These are phyloP conservation scores for Dipteronia dyeriana DNA, from an alignment of 345 rosid genomes.

Conservation along the genomic window DNA sequence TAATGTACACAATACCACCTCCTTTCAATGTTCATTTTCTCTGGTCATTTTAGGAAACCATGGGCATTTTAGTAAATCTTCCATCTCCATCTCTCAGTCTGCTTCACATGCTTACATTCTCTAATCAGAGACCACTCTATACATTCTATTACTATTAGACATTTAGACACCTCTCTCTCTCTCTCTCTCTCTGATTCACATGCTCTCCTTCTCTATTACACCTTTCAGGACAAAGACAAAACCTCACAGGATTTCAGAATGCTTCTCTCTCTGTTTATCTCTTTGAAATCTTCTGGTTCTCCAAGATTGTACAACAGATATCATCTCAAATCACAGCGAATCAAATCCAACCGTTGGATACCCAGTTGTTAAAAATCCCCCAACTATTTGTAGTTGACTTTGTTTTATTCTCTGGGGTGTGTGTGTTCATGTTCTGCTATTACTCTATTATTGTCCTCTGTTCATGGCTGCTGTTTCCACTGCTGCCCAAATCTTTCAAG, in stretches of 20 bases:
- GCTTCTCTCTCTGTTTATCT: constrained; percentile 15
- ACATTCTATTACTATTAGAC: constrained; percentile 36
- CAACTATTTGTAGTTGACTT: not conserved
- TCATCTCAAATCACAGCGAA: constrained; percentile 40
- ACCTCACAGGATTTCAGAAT: constrained; percentile 37
- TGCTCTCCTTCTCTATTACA: constrained; percentile 21
- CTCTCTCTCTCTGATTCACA: constrained; percentile 20
- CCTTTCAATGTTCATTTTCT: not conserved
- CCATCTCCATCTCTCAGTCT: constrained; percentile 2
- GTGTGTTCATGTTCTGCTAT: constrained; percentile 30
- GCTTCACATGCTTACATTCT: constrained; percentile 47
- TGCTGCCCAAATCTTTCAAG: constrained; percentile 42
- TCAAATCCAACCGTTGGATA: constrained; percentile 38
- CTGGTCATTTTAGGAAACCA: constrained; percentile 5
- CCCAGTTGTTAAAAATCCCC: constrained; percentile 22
- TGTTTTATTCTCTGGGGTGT: constrained; percentile 27
- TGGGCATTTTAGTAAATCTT: constrained; percentile 37
- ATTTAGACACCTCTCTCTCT: constrained; percentile 18
- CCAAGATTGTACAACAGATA: constrained; percentile 36
- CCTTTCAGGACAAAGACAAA: constrained; percentile 44
- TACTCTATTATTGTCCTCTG: constrained; percentile 21
- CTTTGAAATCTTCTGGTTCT: constrained; percentile 29
- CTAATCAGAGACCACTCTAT: constrained; percentile 15
- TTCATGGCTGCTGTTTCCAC: constrained; percentile 63
- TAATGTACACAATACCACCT: not conserved